A percentile compares a stretch with the other conserved stretches of the same genome.
These are phyloP conservation scores for Phytophthora foliorum DNA, from an alignment of 352 stramenopile genomes.

Conservation along the genomic window DNA sequence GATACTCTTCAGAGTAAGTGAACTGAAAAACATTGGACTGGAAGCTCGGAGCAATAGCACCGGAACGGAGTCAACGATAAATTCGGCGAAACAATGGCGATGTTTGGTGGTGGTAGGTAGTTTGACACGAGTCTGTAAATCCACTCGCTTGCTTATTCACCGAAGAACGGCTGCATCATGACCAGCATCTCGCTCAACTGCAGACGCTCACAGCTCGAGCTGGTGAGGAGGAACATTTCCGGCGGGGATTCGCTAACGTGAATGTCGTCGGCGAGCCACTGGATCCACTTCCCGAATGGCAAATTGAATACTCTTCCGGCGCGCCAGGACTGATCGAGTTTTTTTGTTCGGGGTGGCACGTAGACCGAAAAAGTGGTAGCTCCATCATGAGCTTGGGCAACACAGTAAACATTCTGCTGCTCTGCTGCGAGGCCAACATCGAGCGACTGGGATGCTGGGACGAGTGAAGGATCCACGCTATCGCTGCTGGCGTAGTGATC, in stretches of 20 bases:
- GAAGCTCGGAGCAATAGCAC: no score
- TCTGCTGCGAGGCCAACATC: not conserved
- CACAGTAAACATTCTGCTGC: constrained; percentile 3
- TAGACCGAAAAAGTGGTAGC: not conserved
- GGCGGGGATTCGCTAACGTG: not conserved
- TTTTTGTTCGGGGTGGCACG: not conserved
- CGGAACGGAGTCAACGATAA: no score
- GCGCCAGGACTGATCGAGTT: not conserved
- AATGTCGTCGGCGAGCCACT: constrained; percentile 5
- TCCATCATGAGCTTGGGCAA: not conserved
- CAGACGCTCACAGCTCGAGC: constrained; percentile 8
- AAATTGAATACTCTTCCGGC: constrained; percentile 3
- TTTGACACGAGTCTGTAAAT: no score
- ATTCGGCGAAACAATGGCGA: no score
- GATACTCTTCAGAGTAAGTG: no score
- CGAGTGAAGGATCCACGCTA: not conserved
- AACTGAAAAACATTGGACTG: no score
- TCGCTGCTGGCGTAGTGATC: not conserved
- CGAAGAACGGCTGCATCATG: constrained; percentile 6
- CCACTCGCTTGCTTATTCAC: not conserved
- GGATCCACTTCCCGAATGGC: constrained; percentile 3
- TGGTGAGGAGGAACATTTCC: constrained; percentile 8
- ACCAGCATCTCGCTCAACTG: constrained; percentile 4
- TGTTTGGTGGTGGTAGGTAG: no score
- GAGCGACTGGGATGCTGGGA: not conserved